These are phyloP conservation scores for Pichia sp. DNA, from an alignment of 1,139 yeast species.

Conservation along the genomic window DNA sequence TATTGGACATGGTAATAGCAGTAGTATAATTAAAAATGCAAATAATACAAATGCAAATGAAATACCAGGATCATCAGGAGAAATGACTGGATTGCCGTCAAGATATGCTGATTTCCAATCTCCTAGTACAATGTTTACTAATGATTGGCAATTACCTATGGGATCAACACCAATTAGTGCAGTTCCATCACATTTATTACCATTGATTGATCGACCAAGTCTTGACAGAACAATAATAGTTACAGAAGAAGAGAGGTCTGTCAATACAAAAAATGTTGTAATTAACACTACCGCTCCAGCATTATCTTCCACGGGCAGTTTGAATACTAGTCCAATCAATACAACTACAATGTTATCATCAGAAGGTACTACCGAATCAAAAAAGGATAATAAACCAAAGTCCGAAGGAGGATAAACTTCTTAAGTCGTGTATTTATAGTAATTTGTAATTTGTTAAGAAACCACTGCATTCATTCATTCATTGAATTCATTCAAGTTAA, in stretches of 20 bases:
- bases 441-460: too few relatives aligned
- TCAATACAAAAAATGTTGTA: background rate
- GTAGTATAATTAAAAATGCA: background rate
- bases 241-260: background rate
- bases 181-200: slow-evolving; percentile 1
- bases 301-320: too few relatives aligned
- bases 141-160: slow-evolving; percentile 30
- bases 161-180: slow-evolving; percentile 27
- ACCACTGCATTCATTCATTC: too few relatives aligned
- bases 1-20: background rate
- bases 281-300: too few relatives aligned
- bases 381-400: too few relatives aligned
- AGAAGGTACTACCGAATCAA: too few relatives aligned
- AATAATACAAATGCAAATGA: background rate
- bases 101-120: slow-evolving; percentile 38
- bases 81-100: slow-evolving; percentile 41
- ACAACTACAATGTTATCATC: too few relatives aligned
- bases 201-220: background rate
- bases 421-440: too few relatives aligned
- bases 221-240: background rate
- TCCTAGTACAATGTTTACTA: slow-evolving; percentile 28
- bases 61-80: slow-evolving; percentile 29
- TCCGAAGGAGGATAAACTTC: too few relatives aligned
- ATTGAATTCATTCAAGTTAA: background rate
- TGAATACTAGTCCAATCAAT: too few relatives aligned